Conservation (phyloP, 2,329 filamentous ascomycete species). For the Westerdykella ornata region DNA sequence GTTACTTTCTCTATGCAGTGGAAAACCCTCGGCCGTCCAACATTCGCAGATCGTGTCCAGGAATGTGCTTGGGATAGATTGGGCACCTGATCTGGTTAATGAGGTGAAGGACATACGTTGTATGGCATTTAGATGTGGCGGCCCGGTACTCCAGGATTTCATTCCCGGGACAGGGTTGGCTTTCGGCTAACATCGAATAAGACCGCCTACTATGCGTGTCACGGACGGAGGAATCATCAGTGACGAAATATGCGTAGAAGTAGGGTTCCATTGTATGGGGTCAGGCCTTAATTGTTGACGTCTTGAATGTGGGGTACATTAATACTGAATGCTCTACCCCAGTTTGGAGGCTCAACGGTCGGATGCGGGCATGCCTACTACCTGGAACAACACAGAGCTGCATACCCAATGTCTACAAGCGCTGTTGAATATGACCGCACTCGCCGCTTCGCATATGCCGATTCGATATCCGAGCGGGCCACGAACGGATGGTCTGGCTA, state of each 20-base stretch:
- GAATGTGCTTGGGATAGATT: constrained; percentile 20
- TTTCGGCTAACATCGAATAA: constrained; percentile 15
- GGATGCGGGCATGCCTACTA: too few species aligned
- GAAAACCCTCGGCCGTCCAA: constrained; percentile 3
- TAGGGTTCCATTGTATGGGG: background rate
- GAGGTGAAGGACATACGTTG: constrained; percentile 14
- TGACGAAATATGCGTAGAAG: constrained; percentile 6
- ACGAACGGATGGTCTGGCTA: too few species aligned
- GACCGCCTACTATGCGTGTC: constrained; percentile 13
- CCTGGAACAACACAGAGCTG: too few species aligned
- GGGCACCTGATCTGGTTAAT: constrained; percentile 18
- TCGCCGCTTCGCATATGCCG: too few species aligned
- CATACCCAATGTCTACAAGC: too few species aligned
- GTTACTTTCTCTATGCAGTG: constrained; percentile 3
- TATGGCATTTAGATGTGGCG: constrained; percentile 24
- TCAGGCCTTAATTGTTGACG: constrained; percentile 2
- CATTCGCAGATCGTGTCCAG: background rate
- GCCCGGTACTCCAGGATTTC: constrained; percentile 26
- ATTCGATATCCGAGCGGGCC: too few species aligned
- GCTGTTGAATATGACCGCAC: too few species aligned
- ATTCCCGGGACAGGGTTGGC: constrained; percentile 17
- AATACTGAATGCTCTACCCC: constrained; percentile 4
- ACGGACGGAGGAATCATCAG: constrained; percentile 7
- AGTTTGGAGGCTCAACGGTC: constrained; percentile 5
- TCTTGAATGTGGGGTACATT: background rate